Conservation (phyloP, 495 filamentous ascomycete genomes). For the Hyaloscypha hepaticicola region DNA sequence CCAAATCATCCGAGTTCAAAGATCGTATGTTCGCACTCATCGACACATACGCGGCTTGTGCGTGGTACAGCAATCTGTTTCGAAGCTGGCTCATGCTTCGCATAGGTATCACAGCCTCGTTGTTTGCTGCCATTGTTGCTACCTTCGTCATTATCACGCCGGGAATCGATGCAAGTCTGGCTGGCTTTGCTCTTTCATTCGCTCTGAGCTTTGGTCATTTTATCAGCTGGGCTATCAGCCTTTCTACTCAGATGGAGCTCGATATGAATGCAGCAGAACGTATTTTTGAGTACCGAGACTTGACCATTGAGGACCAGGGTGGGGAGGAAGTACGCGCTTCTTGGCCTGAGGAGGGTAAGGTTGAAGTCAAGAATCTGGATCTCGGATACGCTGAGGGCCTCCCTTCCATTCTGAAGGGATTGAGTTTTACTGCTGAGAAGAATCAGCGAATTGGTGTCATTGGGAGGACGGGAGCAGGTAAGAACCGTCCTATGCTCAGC, state of each 20-base stretch:
- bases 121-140: constrained; percentile 58
- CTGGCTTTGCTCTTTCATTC: constrained; percentile 59
- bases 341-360: constrained; percentile 42
- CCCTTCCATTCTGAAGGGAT: constrained; percentile 42
- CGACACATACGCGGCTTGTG: constrained; percentile 50
- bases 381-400: constrained; percentile 40
- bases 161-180: constrained; percentile 58
- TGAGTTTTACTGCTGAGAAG: constrained; percentile 40
- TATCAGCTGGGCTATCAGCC: constrained; percentile 45
- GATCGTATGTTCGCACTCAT: constrained; percentile 54
- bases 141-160: constrained; percentile 50
- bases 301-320: constrained; percentile 35
- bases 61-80: constrained; percentile 55
- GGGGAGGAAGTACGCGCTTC: constrained; percentile 37
- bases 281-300: constrained; percentile 38
- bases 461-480: constrained; percentile 49
- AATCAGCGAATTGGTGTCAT: constrained; percentile 46
- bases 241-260: constrained; percentile 48
- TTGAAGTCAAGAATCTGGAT: constrained; percentile 41
- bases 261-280: constrained; percentile 41
- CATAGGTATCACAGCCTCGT: constrained; percentile 55
- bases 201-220: constrained; percentile 50
- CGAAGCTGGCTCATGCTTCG: constrained; percentile 59
- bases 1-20: constrained; percentile 51
- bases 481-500: constrained; percentile 26